These are phyloP conservation scores for Zygosaccharomyces rouxii DNA, from an alignment of 805 yeast genomes.

Conservation along the genomic window DNA sequence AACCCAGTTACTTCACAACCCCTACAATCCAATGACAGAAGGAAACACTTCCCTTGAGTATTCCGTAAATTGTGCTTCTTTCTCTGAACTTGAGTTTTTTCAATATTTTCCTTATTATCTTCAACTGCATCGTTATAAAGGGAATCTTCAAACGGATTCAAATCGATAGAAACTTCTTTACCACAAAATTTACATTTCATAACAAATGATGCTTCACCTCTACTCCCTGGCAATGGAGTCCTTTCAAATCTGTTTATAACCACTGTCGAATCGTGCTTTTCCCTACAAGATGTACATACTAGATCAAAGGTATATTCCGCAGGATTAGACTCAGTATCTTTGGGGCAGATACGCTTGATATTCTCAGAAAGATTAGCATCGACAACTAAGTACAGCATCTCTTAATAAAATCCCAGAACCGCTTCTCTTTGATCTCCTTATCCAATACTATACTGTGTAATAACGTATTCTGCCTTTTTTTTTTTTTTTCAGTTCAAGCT, in stretches of 20 bases:
- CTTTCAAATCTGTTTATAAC: constrained; percentile 62
- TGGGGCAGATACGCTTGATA: constrained; percentile 53
- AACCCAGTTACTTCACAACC: constrained; percentile 74
- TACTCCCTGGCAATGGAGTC: constrained; percentile 61
- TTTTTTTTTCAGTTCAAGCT: not conserved
- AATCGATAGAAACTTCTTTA: constrained; percentile 26
- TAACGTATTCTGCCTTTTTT: too few relatives aligned
- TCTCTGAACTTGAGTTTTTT: constrained; percentile 21
- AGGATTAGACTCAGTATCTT: constrained; percentile 56
- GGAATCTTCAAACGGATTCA: constrained; percentile 24
- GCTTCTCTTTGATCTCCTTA: not conserved
- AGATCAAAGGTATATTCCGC: constrained; percentile 73
- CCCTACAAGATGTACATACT: constrained; percentile 76
- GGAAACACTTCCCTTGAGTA: constrained; percentile 18
- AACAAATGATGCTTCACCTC: constrained; percentile 81
- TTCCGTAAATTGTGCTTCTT: constrained; percentile 29
- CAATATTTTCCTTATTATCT: constrained; percentile 12
- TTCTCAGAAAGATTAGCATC: constrained; percentile 38
- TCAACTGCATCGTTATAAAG: constrained; percentile 20
- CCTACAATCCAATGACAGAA: constrained; percentile 76
- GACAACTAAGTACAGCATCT: constrained; percentile 29
- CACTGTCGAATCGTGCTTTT: constrained; percentile 65
- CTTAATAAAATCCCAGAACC: not conserved
- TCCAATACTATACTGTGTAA: not conserved
- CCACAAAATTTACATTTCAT: constrained; percentile 69